Evolutionary conservation across 345 rosid species (phyloP), one percentile per base, ranked within the genome.

Genomic region (Dipteronia dyeriana): DNA sequence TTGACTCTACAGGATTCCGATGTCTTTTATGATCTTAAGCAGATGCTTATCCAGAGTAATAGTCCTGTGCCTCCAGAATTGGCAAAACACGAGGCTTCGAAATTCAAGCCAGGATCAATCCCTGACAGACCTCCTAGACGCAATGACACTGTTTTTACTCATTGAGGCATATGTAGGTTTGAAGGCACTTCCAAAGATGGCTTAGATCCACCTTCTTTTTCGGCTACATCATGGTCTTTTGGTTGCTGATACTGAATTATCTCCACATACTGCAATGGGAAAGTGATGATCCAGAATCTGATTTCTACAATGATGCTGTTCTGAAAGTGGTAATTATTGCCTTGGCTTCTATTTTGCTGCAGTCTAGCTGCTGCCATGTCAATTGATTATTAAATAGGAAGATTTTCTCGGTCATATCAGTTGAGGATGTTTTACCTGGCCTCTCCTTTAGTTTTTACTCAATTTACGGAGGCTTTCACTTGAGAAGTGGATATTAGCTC

Each of bases 21-120:
- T 49, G 98, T 96, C 51, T 94, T 94, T 79, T 96, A 94, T 81
- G 99, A 96, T 88, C 93, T 94, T 68, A 96, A 91, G 90, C 98
- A 94, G 88, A 94, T 93, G 99, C 98, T 96, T 79, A 85, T 88
- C 79, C 97, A 94, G 88, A 96, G 95, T 75, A 92, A 94, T 77
- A 94, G 97, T 78, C 84, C 88, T 1, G 93, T 96, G 75, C 99
- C 99, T 70, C 95, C 93, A 63, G 98, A 96, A 76, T 87, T 93
- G 79, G 98, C 98, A 4, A 95, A 90, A 74, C 99, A 93, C 16
- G 98, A 95, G 83, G 99, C 96, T 49, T 93, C 98, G 9, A 95
- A 92, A 72, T 93, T 91, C 84, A 95, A 93, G 86, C 98, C 99
- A 1, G 98, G 99, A 83, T 26, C 94, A 11, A 79, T 95, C 74